Evolutionary conservation across 2,329 filamentous ascomycete genomes (phyloP).

Genomic region (Beauveria varroae): DNA sequence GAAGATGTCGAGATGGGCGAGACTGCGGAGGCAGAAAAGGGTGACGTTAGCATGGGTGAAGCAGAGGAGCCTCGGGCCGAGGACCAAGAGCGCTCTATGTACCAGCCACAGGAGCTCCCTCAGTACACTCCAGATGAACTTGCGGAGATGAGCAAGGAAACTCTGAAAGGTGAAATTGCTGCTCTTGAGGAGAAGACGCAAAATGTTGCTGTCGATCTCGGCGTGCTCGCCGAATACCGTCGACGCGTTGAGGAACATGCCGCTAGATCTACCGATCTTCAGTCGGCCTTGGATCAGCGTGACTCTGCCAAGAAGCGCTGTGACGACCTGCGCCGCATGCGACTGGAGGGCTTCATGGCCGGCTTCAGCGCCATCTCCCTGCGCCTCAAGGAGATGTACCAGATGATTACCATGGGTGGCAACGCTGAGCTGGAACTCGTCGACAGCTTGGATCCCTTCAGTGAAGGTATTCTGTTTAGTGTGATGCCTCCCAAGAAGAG

Average conservation of each 20-base stretch:
- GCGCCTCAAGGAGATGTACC: slow-evolving; percentile 98
- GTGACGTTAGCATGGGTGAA: slow-evolving; percentile 12
- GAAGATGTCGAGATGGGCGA: slow-evolving; percentile 25
- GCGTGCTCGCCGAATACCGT: slow-evolving; percentile 82
- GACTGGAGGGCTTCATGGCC: slow-evolving; percentile 96
- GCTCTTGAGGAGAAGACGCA: slow-evolving; percentile 64
- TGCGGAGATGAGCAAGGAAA: slow-evolving; percentile 56
- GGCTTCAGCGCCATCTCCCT: slow-evolving; percentile 92
- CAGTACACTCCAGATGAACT: slow-evolving; percentile 68
- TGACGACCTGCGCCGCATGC: slow-evolving; percentile 82
- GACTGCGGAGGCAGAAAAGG: slow-evolving; percentile 19
- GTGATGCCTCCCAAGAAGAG: slow-evolving; percentile 99
- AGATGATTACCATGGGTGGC: slow-evolving; percentile 99
- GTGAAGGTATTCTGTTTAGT: slow-evolving; percentile 91
- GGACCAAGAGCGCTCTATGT: slow-evolving; percentile 18
- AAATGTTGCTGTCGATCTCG: slow-evolving; percentile 79
- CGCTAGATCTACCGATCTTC: slow-evolving; percentile 74
- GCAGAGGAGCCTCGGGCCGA: not conserved
- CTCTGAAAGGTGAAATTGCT: slow-evolving; percentile 54
- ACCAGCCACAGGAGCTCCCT: slow-evolving; percentile 55
- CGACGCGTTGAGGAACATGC: slow-evolving; percentile 78
- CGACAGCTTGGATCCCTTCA: slow-evolving; percentile 92
- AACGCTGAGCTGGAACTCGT: slow-evolving; percentile 97
- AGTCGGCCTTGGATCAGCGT: slow-evolving; percentile 66
- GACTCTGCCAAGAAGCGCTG: slow-evolving; percentile 87